Percentiles rank a stretch among this genome's conserved stretches.
Evolutionary conservation across 2,329 filamentous ascomycete genomes (phyloP).

Genomic region (Hymenoscyphus linearis): DNA sequence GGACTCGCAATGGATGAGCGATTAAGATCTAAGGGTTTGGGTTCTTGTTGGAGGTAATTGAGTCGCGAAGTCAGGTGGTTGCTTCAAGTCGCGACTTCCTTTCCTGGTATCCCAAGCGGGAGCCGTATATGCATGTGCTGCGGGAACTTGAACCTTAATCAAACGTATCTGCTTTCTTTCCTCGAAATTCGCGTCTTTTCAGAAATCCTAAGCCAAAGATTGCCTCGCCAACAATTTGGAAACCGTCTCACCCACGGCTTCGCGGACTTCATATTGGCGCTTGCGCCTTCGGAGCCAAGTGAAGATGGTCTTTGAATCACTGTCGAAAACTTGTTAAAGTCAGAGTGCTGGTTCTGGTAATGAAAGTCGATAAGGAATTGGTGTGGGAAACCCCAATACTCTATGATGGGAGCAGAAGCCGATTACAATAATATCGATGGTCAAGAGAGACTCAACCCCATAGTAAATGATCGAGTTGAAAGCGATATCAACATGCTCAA

Average conservation of each 20-base stretch:
- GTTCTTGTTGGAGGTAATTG: background rate
- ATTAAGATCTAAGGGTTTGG: background rate
- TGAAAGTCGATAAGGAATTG: conserved; percentile 13
- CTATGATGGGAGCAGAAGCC: background rate
- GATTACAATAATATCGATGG: background rate
- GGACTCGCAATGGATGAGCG: background rate
- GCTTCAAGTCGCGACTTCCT: background rate
- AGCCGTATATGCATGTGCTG: background rate
- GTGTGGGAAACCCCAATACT: conserved; percentile 13
- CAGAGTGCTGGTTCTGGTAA: conserved; percentile 11
- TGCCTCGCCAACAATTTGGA: too few relatives aligned
- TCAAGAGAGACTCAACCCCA: background rate
- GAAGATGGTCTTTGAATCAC: too few relatives aligned
- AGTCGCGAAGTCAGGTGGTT: too few relatives aligned
- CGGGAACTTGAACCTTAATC: background rate
- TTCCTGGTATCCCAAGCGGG: background rate
- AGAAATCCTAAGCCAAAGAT: background rate
- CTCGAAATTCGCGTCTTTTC: background rate
- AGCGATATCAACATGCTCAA: too few relatives aligned
- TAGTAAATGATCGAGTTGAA: conserved; percentile 2
- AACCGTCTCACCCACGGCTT: background rate
- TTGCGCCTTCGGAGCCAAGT: too few relatives aligned
- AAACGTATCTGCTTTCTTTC: background rate
- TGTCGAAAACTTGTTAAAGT: conserved; percentile 10
- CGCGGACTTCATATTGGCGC: too few relatives aligned